Conservation (phyloP, 2,329 filamentous ascomycete genomes). For the Fusarium sp. region DNA sequence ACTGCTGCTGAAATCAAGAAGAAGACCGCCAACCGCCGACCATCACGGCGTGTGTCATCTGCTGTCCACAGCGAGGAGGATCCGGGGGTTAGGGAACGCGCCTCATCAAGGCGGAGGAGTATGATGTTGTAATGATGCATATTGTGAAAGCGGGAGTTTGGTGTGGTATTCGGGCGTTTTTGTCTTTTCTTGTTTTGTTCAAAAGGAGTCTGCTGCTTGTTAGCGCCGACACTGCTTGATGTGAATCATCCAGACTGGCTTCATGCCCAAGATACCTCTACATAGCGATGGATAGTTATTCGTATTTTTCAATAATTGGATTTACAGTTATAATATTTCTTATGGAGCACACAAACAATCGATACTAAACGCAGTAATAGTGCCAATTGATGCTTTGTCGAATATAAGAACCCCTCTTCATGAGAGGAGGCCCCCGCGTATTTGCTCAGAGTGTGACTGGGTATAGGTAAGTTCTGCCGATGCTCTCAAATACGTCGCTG, state of each 20-base stretch:
- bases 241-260: slow-evolving; percentile 49
- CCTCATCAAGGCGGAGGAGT: slow-evolving; percentile 64
- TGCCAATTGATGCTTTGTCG: slow-evolving; percentile 43
- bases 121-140: slow-evolving; percentile 68
- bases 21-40: slow-evolving; percentile 51
- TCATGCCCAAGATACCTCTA: slow-evolving; percentile 53
- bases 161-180: slow-evolving; percentile 47
- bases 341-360: slow-evolving; percentile 33
- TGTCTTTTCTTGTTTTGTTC: slow-evolving; percentile 38
- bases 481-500: slow-evolving; percentile 43
- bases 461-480: slow-evolving; percentile 47
- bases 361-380: slow-evolving; percentile 31
- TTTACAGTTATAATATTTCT: slow-evolving; percentile 48
- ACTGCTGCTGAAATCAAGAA: slow-evolving; percentile 44
- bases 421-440: slow-evolving; percentile 17
- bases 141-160: slow-evolving; percentile 40
- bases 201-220: slow-evolving; percentile 45
- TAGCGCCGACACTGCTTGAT: slow-evolving; percentile 45
- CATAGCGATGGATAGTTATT: slow-evolving; percentile 51
- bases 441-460: slow-evolving; percentile 40
- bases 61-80: slow-evolving; percentile 55
- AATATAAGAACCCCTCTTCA: slow-evolving; percentile 34
- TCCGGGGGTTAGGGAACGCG: slow-evolving; percentile 47
- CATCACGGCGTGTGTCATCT: slow-evolving; percentile 57
- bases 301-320: slow-evolving; percentile 50